These are phyloP conservation scores for Saccharomyces hybrid DNA, from an alignment of 1,139 yeast genomes.

Conservation along the genomic window DNA sequence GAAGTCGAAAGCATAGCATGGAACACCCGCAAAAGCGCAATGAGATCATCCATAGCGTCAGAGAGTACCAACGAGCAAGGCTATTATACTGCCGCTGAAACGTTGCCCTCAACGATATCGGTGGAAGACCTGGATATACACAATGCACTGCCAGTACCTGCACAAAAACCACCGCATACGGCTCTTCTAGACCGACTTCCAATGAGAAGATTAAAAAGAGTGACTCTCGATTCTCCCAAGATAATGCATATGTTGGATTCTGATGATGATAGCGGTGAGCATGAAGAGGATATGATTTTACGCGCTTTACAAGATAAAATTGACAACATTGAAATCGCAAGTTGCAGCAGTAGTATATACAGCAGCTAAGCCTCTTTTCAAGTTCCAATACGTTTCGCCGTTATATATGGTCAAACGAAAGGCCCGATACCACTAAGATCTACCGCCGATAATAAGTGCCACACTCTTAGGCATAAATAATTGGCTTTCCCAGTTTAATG, in stretches of 20 bases:
- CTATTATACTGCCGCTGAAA: slow-evolving; percentile 13
- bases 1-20: slow-evolving; percentile 8
- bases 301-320: slow-evolving; percentile 12
- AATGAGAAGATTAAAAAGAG: slow-evolving; percentile 2
- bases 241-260: slow-evolving; percentile 4
- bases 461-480: background rate
- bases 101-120: slow-evolving; percentile 10
- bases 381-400: background rate
- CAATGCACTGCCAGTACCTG: background rate
- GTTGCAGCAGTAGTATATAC: slow-evolving; percentile 8
- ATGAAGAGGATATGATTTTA: slow-evolving; percentile 6
- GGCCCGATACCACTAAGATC: background rate
- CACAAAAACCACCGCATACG: background rate
- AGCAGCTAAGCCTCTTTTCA: background rate
- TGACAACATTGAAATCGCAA: slow-evolving; percentile 9
- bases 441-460: background rate
- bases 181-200: background rate
- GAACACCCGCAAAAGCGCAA: background rate
- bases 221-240: slow-evolving; percentile 4
- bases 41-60: background rate
- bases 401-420: no score
- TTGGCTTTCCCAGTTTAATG: background rate
- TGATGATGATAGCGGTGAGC: slow-evolving; percentile 4
- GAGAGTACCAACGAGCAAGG: slow-evolving; percentile 8
- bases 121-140: slow-evolving; percentile 7